These are phyloP conservation scores for Tetrapyrgos nigripes DNA, from an alignment of 1,284 basidiomycete species.

Conservation along the genomic window DNA sequence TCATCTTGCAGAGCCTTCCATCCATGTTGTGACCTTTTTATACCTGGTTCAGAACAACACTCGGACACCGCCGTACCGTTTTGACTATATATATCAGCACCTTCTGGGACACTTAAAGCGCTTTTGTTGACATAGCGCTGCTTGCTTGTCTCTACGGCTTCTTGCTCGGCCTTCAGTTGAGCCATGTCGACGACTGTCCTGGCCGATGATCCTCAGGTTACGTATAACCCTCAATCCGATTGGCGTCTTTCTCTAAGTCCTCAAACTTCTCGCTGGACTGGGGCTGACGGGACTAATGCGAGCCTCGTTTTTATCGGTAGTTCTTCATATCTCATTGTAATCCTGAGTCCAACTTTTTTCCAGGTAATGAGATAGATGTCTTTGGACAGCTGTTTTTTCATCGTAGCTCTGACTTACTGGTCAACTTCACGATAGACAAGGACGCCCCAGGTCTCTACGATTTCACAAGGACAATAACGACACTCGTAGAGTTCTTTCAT, in stretches of 20 bases:
- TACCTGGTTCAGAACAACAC: neutral
- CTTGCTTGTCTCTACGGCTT: too few relatives aligned
- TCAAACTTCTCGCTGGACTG: neutral
- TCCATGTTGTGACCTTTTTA: neutral
- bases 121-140: too few relatives aligned
- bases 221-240: neutral
- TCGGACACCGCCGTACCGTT: neutral
- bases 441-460: too few relatives aligned
- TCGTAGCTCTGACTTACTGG: too few relatives aligned
- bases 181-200: neutral
- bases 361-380: constrained; percentile 2
- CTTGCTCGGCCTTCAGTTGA: neutral
- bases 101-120: too few relatives aligned
- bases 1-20: too few relatives aligned
- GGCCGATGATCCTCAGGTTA: neutral
- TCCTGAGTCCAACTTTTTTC: neutral
- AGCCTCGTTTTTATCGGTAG: neutral
- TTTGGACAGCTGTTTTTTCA: too few relatives aligned
- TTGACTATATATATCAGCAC: neutral
- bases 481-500: too few relatives aligned
- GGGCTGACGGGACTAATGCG: neutral
- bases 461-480: too few relatives aligned
- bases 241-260: neutral
- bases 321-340: neutral
- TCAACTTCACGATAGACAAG: neutral